A percentile compares a stretch with the other conserved stretches of the same genome.
Conservation (phyloP, 1,284 basidiomycete species). For the Marasmius sp. region DNA sequence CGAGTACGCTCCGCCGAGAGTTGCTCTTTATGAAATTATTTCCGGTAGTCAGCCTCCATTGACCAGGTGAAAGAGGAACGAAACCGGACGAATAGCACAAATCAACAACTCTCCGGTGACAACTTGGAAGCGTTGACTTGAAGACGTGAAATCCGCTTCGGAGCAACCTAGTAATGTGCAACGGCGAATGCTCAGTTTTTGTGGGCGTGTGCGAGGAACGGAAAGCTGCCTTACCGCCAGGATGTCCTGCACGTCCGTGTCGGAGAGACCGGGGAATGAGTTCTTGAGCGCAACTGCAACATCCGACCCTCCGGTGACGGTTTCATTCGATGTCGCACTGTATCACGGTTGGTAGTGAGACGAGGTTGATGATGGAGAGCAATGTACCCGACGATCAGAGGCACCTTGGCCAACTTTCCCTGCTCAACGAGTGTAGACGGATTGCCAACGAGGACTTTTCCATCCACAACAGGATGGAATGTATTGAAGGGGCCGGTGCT, state of each 20-base stretch:
- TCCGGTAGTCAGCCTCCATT: neutral
- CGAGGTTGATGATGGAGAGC: neutral
- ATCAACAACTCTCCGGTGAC: constrained; percentile 48
- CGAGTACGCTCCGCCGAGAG: neutral
- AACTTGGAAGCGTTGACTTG: constrained; percentile 38
- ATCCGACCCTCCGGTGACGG: constrained; percentile 9
- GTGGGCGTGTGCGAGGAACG: too few relatives aligned
- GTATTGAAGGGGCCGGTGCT: constrained; percentile 37
- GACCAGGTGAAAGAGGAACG: neutral
- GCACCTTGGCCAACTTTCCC: constrained; percentile 46
- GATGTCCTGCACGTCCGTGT: constrained; percentile 4
- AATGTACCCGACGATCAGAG: constrained; percentile 58
- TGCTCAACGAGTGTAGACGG: constrained; percentile 44
- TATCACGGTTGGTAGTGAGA: neutral
- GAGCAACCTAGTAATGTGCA: constrained; percentile 21
- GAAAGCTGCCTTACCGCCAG: neutral
- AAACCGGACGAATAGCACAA: constrained; percentile 42
- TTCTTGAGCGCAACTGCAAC: constrained; percentile 2
- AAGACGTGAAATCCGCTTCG: constrained; percentile 38
- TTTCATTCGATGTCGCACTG: constrained; percentile 13
- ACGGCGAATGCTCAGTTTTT: constrained; percentile 28
- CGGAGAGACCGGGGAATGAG: constrained; percentile 3
- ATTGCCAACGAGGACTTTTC: constrained; percentile 43
- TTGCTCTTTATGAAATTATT: neutral
- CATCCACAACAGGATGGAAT: constrained; percentile 49